Conservation (phyloP, 306 rosid species). For the Quercus agrifolia region DNA sequence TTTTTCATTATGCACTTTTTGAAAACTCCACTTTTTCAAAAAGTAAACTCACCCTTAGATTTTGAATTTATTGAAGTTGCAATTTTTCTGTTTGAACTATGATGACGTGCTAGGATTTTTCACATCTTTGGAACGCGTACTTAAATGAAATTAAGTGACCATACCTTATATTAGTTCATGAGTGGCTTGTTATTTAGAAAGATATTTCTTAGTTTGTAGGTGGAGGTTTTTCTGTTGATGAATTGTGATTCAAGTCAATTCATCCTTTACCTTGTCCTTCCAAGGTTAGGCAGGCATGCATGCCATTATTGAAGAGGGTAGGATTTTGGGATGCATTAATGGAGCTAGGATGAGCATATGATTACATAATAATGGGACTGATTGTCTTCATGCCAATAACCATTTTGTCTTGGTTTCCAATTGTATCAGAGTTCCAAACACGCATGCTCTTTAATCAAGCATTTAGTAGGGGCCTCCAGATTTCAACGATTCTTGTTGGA, state of each 20-base stretch:
- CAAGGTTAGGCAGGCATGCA: constrained; percentile 83
- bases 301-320: constrained; percentile 48
- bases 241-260: not conserved
- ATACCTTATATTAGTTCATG: not conserved
- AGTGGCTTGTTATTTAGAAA: no score
- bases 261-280: not conserved
- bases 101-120: not conserved
- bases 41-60: no score
- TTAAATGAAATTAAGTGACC: not conserved
- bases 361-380: constrained; percentile 73
- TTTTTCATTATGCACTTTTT: no score
- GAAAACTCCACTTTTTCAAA: no score
- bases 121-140: not conserved
- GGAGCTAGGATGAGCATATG: constrained; percentile 86
- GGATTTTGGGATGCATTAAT: constrained; percentile 74
- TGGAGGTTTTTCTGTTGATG: not conserved
- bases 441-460: constrained; percentile 94
- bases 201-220: not conserved
- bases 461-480: constrained; percentile 89
- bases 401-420: constrained; percentile 83
- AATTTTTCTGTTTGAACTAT: not conserved
- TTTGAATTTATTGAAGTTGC: not conserved
- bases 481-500: constrained; percentile 89
- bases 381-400: constrained; percentile 77
- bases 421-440: constrained; percentile 85